Evolutionary conservation across 257 asterid genomes (phyloP), one percentile per base, ranked within the genome.

Genomic region (Prunella vulgaris): DNA sequence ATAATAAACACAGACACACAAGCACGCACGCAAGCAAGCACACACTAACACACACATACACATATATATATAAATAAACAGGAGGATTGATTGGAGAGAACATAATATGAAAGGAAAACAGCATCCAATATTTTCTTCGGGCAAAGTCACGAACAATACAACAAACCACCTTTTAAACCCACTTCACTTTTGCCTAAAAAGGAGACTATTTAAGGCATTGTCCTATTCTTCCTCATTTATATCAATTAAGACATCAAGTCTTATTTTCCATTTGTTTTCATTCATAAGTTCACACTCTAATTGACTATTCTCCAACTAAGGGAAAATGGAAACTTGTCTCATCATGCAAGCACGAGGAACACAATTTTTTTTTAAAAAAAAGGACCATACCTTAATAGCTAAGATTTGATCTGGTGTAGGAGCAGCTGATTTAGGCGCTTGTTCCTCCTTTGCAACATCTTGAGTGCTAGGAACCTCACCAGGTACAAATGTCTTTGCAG

Each of bases 361-460:
- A 8, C 48, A 74, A 46, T 54, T 14, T n/a, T n/a, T n/a, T n/a
- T n/a, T n/a, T 60, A 71, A 12, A 76, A 48, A 6, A 73, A 21
- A 46, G 10, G 3, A 24, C 17, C 44, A 62, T 74, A 92, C 99
- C 99, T 91, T 94, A 74, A 94, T 94, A 52, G 99, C 97, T 74
- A 88, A 84, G 77, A 89, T 92, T 82, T 94, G 99, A 85, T 94
- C 90, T 0, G 95, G 95, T 62, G 99, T 94, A 38, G 98, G 99
- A 61, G 88, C 98, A 82, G 30, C 73, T 44, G 96, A 84, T 74
- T 92, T 87, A 69, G 89, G 78, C 15, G 92, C 28, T 79, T 82
- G 87, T 57, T 85, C 90, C 81, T 86, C 96, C 84, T 80, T 86
- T 49, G 86, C 73, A 38, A 57, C 79, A 79, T 91, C 96, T 42